phyloP scores from a whole-genome alignment of 129 eudicot genomes.

The Erigeron canadensis region DNA sequence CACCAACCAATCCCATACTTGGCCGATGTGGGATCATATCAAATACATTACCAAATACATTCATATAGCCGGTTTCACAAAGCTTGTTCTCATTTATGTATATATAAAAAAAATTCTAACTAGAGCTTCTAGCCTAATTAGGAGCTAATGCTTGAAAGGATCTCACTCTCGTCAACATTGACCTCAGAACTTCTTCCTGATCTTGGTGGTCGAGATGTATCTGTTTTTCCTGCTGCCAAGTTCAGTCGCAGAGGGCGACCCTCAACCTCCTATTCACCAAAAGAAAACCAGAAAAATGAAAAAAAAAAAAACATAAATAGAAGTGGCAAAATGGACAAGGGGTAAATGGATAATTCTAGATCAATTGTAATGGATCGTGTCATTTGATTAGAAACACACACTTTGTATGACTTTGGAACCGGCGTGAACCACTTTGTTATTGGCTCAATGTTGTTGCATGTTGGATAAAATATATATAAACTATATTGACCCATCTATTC shows the following conservation, averaged over 20 bases:
- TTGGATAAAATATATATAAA: neutral
- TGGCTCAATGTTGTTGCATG: neutral
- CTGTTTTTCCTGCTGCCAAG: constrained; percentile 53
- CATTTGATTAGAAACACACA: neutral
- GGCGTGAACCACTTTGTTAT: neutral
- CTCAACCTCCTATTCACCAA: constrained; percentile 56
- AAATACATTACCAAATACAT: constrained; percentile 20
- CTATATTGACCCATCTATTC: neutral
- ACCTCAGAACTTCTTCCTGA: constrained; percentile 30
- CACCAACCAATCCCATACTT: too few species aligned
- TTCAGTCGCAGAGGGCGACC: constrained; percentile 76
- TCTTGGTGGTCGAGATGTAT: constrained; percentile 26
- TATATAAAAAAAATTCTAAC: neutral
- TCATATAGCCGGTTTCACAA: constrained; percentile 12
- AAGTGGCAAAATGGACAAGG: neutral
- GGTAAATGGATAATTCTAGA: neutral
- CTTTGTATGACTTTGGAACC: neutral
- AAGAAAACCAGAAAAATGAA: neutral
- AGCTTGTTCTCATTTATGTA: neutral
- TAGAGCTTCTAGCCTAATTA: constrained; percentile 13
- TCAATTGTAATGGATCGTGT: neutral
- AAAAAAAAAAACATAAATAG: neutral
- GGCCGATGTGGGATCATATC: too few species aligned
- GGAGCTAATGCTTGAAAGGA: constrained; percentile 33
- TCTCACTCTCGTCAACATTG: constrained; percentile 34